Percentiles rank a stretch among this genome's conserved stretches.
Conservation (phyloP, 768 basidiomycete species). For the Kwoniella bestiolae region DNA sequence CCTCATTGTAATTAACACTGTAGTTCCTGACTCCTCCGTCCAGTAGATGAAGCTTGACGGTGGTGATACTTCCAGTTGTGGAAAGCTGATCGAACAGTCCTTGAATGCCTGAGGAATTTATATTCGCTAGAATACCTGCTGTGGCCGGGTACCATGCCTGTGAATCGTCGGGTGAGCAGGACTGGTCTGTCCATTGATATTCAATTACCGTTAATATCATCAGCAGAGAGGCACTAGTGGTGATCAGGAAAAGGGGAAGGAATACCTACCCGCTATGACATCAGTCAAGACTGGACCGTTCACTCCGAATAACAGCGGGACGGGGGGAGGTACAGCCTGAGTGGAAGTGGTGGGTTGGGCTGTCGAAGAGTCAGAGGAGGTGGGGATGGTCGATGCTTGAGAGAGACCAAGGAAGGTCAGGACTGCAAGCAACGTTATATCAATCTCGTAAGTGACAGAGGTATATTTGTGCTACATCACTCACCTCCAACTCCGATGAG, state of each 20-base stretch:
- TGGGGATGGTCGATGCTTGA: neutral
- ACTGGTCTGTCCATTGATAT: neutral
- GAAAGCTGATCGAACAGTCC: neutral
- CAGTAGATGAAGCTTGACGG: neutral
- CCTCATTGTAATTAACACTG: neutral
- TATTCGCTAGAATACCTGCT: neutral
- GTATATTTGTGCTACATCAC: too few species aligned
- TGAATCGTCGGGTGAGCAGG: neutral
- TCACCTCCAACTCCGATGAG: too few species aligned
- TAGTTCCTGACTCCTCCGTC: neutral
- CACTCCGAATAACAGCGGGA: neutral
- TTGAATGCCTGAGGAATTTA: neutral
- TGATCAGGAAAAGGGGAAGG: neutral
- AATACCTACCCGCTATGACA: neutral
- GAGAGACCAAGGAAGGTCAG: neutral
- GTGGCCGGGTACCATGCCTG: neutral
- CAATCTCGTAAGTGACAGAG: too few species aligned
- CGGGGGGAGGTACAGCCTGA: too few species aligned
- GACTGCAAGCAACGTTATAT: neutral
- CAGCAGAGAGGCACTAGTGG: neutral
- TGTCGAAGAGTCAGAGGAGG: neutral
- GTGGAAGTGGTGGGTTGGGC: neutral
- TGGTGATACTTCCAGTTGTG: neutral
- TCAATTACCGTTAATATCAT: neutral
- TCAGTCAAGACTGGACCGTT: neutral